Conservation (phyloP, 2,329 filamentous ascomycete genomes). For the Diplodia scrobiculata region DNA sequence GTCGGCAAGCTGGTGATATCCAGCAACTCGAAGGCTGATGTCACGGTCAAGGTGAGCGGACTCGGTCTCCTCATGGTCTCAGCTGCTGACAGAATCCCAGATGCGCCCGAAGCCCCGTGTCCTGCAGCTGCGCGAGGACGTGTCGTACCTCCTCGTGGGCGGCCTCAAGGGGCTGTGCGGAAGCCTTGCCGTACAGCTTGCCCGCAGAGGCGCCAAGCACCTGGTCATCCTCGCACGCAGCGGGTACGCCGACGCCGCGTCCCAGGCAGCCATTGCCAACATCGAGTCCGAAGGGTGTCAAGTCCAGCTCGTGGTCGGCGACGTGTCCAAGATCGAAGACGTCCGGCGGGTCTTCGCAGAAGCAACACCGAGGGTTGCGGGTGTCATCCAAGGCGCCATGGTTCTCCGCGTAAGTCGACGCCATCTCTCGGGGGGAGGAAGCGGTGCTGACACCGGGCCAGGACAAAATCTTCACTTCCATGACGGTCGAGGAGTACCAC, state of each 20-base stretch:
- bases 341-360: background rate
- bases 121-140: background rate
- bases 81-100: too few relatives aligned
- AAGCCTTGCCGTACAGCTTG: conserved; percentile 33
- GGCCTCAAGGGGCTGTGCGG: conserved; percentile 36
- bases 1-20: conserved; percentile 48
- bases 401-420: conserved; percentile 18
- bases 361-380: conserved; percentile 22
- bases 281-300: conserved; percentile 30
- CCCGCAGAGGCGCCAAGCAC: conserved; percentile 32
- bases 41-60: too few relatives aligned
- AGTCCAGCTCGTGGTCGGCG: conserved; percentile 24
- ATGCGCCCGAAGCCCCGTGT: too few relatives aligned
- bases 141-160: conserved; percentile 36
- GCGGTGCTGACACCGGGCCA: too few relatives aligned
- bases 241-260: conserved; percentile 5
- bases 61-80: too few relatives aligned
- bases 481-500: conserved; percentile 31
- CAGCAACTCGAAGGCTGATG: background rate
- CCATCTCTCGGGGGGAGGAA: too few relatives aligned
- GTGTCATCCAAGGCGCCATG: conserved; percentile 32
- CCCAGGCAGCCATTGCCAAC: conserved; percentile 28
- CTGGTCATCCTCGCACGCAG: conserved; percentile 31
- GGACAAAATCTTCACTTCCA: too few relatives aligned
- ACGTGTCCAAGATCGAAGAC: conserved; percentile 27